Percentiles rank a stretch among this genome's conserved stretches.
phyloP scores from a whole-genome alignment of 108 stramenopile species.

The Nitzschia sp. region DNA sequence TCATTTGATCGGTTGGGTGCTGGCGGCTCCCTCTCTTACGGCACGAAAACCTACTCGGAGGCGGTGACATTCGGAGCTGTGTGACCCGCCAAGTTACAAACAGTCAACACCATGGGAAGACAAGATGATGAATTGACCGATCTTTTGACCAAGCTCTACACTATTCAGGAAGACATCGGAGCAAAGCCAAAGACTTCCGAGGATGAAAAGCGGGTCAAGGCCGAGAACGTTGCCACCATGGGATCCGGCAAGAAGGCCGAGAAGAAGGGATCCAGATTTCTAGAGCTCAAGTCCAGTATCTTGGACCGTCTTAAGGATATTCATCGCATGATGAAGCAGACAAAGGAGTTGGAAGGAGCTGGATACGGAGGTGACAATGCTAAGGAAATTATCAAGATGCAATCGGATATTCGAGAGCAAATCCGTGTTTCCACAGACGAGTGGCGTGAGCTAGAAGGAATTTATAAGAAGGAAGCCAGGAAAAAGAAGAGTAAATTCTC shows the following conservation, averaged over 20 bases:
- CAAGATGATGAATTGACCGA: slow-evolving; percentile 77
- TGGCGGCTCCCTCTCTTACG: not conserved
- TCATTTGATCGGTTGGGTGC: not conserved
- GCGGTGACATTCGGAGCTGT: no score
- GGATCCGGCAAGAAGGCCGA: slow-evolving; percentile 63
- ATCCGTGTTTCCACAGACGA: slow-evolving; percentile 77
- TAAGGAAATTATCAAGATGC: slow-evolving; percentile 76
- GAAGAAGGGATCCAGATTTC: slow-evolving; percentile 74
- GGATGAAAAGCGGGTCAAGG: slow-evolving; percentile 69
- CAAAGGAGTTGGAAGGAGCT: slow-evolving; percentile 50
- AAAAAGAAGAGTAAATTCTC: slow-evolving; percentile 88
- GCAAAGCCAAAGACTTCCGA: slow-evolving; percentile 76
- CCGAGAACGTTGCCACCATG: slow-evolving; percentile 68
- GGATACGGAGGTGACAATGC: slow-evolving; percentile 65
- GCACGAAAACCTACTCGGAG: no score
- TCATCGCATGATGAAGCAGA: slow-evolving; percentile 53
- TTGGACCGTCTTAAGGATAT: slow-evolving; percentile 63
- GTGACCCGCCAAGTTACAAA: no score
- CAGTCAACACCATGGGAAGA: slow-evolving; percentile 33
- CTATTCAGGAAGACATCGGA: slow-evolving; percentile 84
- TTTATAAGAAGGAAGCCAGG: slow-evolving; percentile 83
- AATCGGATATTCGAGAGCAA: slow-evolving; percentile 77
- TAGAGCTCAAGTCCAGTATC: slow-evolving; percentile 77
- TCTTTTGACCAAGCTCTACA: slow-evolving; percentile 81
- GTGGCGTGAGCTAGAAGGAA: slow-evolving; percentile 77